Evolutionary conservation across 176 grass and related monocot species (phyloP), one percentile per base, ranked within the genome.

Genomic region (Pontederia crassipes): DNA sequence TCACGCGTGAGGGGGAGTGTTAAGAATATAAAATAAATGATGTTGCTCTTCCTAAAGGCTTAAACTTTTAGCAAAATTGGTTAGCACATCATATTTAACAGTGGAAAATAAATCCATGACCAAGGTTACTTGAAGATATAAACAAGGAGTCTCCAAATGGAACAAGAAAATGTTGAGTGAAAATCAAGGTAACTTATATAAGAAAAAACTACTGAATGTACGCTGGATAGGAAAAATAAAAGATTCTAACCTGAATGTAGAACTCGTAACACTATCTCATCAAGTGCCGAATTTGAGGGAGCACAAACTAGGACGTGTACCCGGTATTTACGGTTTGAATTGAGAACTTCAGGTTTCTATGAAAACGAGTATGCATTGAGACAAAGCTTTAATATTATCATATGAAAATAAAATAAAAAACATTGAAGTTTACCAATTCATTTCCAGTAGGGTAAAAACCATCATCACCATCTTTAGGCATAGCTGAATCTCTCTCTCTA

Each of bases 401-500:
- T 18, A n/a, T 48, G 12, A 48, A 60, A 55, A 66, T 9, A 73
- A 46, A 78, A 60, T 54, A 72, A 62, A 67, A 46, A 61, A 61
- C 17, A 48, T 35, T 61, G 32, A 74, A 56, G 52, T 61, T 27
- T 90, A 90, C 90, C 87, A 95, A 77, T 53, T 95, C 90, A 87
- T 90, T 95, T 78, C 90, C 90, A 20, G 90, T 90, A 32, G 90
- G 90, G 46, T 71, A 90, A 84, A 90, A 97, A 80, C 92, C 87
- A 85, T 88, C 92, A 75, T 97, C 87, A 59, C 87, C 92, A 65
- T 91, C 92, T 14, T 90, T 17, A 78, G 92, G 92, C 81, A 97
- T 73, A 69, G 90, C 88, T 60, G 88, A 20, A 88, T 97, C 92
- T 85, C 92, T 80, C 73, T 97, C 92, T 83, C 92, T 80, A 73